These are phyloP conservation scores for Monosporascus cannonballus DNA, from an alignment of 2,329 filamentous ascomycete genomes.

Conservation along the genomic window DNA sequence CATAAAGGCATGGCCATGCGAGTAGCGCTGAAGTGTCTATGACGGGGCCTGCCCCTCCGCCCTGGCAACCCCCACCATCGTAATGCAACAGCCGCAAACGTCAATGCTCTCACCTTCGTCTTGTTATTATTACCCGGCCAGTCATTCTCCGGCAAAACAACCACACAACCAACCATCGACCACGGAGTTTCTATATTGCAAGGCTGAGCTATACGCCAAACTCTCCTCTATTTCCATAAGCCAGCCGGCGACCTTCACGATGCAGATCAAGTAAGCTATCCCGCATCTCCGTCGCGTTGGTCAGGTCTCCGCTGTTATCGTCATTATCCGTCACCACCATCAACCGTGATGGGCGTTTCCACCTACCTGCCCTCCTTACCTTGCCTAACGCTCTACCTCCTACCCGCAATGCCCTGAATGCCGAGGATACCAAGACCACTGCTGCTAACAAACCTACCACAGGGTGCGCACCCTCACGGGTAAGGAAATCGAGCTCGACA, in stretches of 20 bases:
- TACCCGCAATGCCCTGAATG: constrained; percentile 3
- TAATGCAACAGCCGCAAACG: too few relatives aligned
- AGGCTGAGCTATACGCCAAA: too few relatives aligned
- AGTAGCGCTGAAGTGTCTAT: too few relatives aligned
- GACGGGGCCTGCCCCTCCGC: too few relatives aligned
- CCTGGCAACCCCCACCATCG: too few relatives aligned
- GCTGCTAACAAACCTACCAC: background rate
- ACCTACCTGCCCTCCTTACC: background rate
- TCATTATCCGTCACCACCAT: background rate
- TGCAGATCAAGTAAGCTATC: constrained; percentile 46
- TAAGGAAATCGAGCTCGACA: constrained; percentile 98
- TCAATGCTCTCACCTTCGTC: too few relatives aligned
- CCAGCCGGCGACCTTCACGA: constrained; percentile 20
- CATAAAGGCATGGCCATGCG: too few relatives aligned
- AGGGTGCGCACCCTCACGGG: constrained; percentile 97
- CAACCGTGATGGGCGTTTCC: background rate
- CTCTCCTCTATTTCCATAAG: background rate
- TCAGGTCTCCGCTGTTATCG: background rate
- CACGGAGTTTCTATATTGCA: too few relatives aligned
- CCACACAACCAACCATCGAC: too few relatives aligned
- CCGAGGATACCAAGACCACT: background rate
- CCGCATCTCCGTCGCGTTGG: background rate
- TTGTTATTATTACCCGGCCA: too few relatives aligned
- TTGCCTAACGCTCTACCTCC: background rate
- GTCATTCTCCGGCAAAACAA: too few relatives aligned